These are phyloP conservation scores for Pyrus betulifolia DNA, from an alignment of 306 rosid genomes.

Conservation along the genomic window DNA sequence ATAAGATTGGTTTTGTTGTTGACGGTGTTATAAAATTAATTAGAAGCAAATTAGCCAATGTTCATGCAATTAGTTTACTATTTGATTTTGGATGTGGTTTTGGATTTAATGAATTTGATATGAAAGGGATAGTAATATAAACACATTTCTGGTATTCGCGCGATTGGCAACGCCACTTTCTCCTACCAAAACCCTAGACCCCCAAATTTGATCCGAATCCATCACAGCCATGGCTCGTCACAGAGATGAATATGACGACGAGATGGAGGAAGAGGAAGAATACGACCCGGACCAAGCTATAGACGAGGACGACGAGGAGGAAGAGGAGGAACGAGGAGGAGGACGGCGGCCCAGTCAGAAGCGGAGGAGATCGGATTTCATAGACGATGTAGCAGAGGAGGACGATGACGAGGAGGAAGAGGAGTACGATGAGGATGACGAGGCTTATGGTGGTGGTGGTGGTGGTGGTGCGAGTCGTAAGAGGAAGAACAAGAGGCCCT, in stretches of 20 bases:
- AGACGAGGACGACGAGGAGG: conserved; percentile 56
- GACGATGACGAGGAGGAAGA: conserved; percentile 77
- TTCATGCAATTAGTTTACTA: no score
- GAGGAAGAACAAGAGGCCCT: conserved; percentile 34
- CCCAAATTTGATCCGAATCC: background rate
- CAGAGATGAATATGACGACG: conserved; percentile 46
- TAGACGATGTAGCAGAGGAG: conserved; percentile 73
- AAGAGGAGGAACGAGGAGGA: conserved; percentile 28
- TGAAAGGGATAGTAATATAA: background rate
- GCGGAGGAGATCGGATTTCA: conserved; percentile 53
- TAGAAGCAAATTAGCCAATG: no score
- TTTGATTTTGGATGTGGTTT: no score
- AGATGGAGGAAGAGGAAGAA: conserved; percentile 64
- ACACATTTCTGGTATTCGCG: background rate
- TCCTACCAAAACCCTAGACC: conserved; percentile 3
- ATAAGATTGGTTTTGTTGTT: no score
- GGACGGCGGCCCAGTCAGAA: conserved; percentile 38
- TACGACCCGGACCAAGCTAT: conserved; percentile 46
- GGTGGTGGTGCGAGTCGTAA: conserved; percentile 24
- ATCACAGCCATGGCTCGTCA: conserved; percentile 40
- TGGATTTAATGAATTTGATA: no score
- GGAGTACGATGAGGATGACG: conserved; percentile 48
- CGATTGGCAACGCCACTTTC: background rate
- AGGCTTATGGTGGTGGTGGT: conserved; percentile 8
- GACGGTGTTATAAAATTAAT: no score